A percentile compares a stretch with the other conserved stretches of the same genome.
Conservation (phyloP, 768 basidiomycete genomes). For the Krasilnikovozyma curviuscula region DNA sequence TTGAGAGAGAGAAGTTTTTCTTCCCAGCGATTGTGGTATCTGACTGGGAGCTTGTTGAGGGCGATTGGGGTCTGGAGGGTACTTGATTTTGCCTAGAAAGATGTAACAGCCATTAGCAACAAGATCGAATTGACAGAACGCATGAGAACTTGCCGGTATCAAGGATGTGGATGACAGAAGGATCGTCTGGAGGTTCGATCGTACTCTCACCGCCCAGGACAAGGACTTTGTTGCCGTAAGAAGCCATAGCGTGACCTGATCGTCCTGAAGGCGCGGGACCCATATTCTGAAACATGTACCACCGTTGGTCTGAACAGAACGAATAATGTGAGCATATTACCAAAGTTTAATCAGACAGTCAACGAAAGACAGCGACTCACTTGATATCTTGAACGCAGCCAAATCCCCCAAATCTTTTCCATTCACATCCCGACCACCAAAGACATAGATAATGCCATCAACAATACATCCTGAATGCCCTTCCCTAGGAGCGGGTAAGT, state of each 20-base stretch:
- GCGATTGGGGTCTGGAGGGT: conserved; percentile 47
- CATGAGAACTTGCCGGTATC: conserved; percentile 60
- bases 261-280: conserved; percentile 80
- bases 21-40: too few relatives aligned
- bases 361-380: conserved; percentile 37
- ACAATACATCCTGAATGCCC: conserved; percentile 92
- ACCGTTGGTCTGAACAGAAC: conserved; percentile 55
- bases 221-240: conserved; percentile 58
- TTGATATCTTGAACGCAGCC: conserved; percentile 90
- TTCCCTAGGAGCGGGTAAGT: conserved; percentile 84
- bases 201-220: conserved; percentile 83
- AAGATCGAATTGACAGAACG: neutral
- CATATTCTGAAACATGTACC: conserved; percentile 99
- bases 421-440: conserved; percentile 90
- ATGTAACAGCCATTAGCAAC: neutral
- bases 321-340: neutral
- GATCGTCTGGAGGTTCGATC: conserved; percentile 48
- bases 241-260: conserved; percentile 96
- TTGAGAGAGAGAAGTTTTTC: too few relatives aligned
- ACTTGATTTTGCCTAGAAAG: conserved; percentile 66
- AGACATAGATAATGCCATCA: conserved; percentile 92
- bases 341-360: too few relatives aligned
- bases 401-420: conserved; percentile 88
- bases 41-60: too few relatives aligned
- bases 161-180: conserved; percentile 63